Conservation (phyloP, 2,329 filamentous ascomycete species). For the Chrysosporium keratinophilum region DNA sequence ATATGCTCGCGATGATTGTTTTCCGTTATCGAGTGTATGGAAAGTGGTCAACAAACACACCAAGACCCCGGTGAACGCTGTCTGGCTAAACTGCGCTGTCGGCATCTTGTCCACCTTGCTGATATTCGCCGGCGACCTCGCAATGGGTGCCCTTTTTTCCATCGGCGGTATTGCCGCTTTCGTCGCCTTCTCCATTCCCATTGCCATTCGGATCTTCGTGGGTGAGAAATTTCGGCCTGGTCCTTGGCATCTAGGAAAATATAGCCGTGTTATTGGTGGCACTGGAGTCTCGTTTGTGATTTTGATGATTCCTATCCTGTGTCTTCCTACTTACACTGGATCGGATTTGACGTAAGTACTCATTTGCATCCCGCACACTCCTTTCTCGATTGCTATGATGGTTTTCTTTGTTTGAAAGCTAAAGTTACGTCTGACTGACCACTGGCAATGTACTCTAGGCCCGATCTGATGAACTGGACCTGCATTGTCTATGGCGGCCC, state of each 20-base stretch:
- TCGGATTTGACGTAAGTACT: slow-evolving; percentile 39
- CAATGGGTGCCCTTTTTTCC: slow-evolving; percentile 58
- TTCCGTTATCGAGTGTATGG: slow-evolving; percentile 51
- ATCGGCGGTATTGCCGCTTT: slow-evolving; percentile 61
- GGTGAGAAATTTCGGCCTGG: slow-evolving; percentile 55
- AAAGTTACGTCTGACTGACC: neutral
- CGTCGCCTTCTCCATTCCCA: slow-evolving; percentile 40
- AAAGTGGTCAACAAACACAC: slow-evolving; percentile 52
- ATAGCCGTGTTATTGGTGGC: slow-evolving; percentile 48
- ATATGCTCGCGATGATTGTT: slow-evolving; percentile 62
- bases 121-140: slow-evolving; percentile 53
- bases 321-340: slow-evolving; percentile 51
- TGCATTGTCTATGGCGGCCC: slow-evolving; percentile 55
- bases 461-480: slow-evolving; percentile 57
- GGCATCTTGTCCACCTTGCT: slow-evolving; percentile 53
- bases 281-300: slow-evolving; percentile 50
- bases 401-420: slow-evolving; percentile 8
- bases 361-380: neutral
- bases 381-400: neutral
- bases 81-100: slow-evolving; percentile 54
- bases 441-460: slow-evolving; percentile 20
- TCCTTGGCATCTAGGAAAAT: slow-evolving; percentile 57
- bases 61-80: slow-evolving; percentile 58
- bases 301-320: slow-evolving; percentile 59
- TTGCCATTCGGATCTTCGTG: slow-evolving; percentile 37